These are phyloP conservation scores for Thecaphora frezii DNA, from an alignment of 1,284 basidiomycete species.

Conservation along the genomic window DNA sequence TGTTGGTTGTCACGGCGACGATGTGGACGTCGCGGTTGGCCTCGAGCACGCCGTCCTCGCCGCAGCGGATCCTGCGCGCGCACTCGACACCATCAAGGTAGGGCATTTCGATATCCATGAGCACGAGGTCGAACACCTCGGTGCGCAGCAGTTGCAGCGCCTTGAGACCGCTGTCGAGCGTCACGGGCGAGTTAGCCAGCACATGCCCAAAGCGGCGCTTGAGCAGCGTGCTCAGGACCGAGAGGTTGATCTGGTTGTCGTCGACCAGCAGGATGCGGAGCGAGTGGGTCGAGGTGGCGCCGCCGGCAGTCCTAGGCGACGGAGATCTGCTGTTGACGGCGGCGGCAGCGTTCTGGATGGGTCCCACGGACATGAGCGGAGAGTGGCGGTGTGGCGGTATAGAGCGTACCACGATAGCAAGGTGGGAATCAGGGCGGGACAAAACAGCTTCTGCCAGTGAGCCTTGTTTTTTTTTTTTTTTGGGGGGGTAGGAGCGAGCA, in stretches of 20 bases:
- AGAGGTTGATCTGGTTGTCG: constrained; percentile 50
- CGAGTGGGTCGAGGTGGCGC: constrained; percentile 18
- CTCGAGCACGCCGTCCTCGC: constrained; percentile 38
- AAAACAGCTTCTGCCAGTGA: too few species aligned
- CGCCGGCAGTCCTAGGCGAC: constrained; percentile 8
- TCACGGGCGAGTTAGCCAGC: constrained; percentile 34
- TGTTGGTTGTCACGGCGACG: constrained; percentile 44
- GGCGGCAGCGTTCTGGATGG: background rate
- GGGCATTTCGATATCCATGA: constrained; percentile 53
- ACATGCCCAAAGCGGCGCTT: constrained; percentile 39
- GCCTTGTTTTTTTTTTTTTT: too few species aligned
- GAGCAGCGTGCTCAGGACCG: constrained; percentile 38
- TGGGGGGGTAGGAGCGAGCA: too few species aligned
- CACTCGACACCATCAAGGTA: constrained; percentile 44
- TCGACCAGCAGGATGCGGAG: constrained; percentile 50
- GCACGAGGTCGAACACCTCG: constrained; percentile 45
- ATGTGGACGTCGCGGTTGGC: constrained; percentile 35
- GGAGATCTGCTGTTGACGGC: constrained; percentile 8
- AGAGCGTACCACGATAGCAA: constrained; percentile 1
- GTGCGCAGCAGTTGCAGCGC: constrained; percentile 43
- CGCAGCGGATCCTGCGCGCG: constrained; percentile 38
- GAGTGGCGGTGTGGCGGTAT: background rate
- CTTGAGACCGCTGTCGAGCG: constrained; percentile 45
- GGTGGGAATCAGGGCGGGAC: too few species aligned
- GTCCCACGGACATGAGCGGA: constrained; percentile 11